Percentiles rank a stretch among this genome's conserved stretches.
phyloP scores from a whole-genome alignment of 192 early-diverging fungal species.

The Umbelopsis ramanniana region DNA sequence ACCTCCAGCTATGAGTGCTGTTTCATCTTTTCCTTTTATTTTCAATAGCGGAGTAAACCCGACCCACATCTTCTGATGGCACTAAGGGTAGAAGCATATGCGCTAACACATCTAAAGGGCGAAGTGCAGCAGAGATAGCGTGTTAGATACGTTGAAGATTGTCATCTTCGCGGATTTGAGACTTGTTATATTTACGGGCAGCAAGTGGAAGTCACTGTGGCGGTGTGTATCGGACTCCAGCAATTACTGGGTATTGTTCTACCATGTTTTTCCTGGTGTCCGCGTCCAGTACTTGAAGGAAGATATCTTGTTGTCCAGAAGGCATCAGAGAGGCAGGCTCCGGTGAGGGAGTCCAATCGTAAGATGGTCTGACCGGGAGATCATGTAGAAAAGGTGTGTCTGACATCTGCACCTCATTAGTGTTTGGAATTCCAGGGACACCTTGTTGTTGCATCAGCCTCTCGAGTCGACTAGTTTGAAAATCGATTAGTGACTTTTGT shows the following conservation, averaged over 20 bases:
- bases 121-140: background rate
- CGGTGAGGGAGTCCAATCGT: constrained; percentile 18
- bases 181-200: background rate
- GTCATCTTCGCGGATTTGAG: background rate
- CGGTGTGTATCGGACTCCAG: background rate
- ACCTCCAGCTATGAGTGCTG: too few relatives aligned
- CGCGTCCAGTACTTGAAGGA: background rate
- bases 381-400: background rate
- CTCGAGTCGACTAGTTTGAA: too few relatives aligned
- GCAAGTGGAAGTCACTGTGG: background rate
- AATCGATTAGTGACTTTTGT: too few relatives aligned
- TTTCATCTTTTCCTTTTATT: too few relatives aligned
- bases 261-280: constrained; percentile 3
- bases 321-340: background rate
- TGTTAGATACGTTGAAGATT: background rate
- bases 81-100: constrained; percentile 1
- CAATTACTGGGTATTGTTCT: constrained; percentile 20
- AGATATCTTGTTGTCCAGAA: background rate
- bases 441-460: too few relatives aligned
- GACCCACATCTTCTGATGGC: too few relatives aligned
- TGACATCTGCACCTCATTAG: background rate
- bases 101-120: constrained; percentile 9
- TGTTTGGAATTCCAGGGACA: background rate
- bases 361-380: background rate
- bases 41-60: too few relatives aligned